phyloP scores from a whole-genome alignment of 2,329 filamentous ascomycete genomes.

The Talaromyces marneffei region DNA sequence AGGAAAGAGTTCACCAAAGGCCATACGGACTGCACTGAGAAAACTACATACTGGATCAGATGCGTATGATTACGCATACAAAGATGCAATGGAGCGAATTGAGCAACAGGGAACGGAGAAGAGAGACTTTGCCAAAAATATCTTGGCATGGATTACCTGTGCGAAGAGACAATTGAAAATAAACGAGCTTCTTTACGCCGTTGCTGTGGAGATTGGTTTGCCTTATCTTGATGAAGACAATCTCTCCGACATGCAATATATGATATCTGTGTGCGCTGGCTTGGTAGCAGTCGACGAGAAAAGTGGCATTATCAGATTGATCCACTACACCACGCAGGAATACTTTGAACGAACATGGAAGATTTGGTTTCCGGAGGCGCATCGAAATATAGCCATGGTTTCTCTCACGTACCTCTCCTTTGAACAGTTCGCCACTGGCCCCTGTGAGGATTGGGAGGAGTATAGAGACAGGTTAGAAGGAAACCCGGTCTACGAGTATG shows the following conservation, averaged over 20 bases:
- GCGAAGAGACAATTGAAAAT: conserved; percentile 30
- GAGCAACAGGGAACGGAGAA: conserved; percentile 38
- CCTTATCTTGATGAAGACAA: conserved; percentile 28
- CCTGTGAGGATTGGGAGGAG: neutral
- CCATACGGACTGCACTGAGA: conserved; percentile 28
- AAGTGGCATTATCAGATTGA: conserved; percentile 27
- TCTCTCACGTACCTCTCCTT: conserved; percentile 24
- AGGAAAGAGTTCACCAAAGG: conserved; percentile 21
- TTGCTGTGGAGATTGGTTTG: conserved; percentile 32
- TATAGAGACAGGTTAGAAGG: neutral
- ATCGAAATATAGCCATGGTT: conserved; percentile 15
- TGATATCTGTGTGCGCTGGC: conserved; percentile 28
- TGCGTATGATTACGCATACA: conserved; percentile 38
- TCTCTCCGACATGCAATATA: conserved; percentile 27
- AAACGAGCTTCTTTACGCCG: conserved; percentile 39
- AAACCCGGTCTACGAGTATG: conserved; percentile 18
- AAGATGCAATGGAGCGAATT: conserved; percentile 32
- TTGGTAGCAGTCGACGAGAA: conserved; percentile 29
- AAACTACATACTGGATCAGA: conserved; percentile 26
- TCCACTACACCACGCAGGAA: conserved; percentile 25
- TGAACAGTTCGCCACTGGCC: conserved; percentile 13
- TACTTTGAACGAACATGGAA: conserved; percentile 43
- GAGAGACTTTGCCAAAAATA: conserved; percentile 34
- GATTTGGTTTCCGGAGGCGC: conserved; percentile 34
- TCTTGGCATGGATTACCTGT: conserved; percentile 39